Base-by-base conservation (phyloP, 2,329 filamentous ascomycete species). In the Domatiomyces globalis region DNA sequence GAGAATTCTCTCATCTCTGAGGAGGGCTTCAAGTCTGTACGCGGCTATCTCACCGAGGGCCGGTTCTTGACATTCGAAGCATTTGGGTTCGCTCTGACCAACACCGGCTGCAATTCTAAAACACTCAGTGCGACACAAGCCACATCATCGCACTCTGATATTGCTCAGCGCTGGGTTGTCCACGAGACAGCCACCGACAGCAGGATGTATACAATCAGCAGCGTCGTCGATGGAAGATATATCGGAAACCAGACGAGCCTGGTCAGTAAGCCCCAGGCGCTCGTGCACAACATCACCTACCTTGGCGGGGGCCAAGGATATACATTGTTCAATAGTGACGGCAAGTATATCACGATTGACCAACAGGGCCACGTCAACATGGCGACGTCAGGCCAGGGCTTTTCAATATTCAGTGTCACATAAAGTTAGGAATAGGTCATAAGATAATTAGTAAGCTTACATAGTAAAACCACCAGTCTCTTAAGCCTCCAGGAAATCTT, bases 21-120 rank as follows among this genome's bases (percentile, higher is more conserved):
- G 57, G 64, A 73, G 39, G 76, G 76, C 1, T 78, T 72, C 67
- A 79, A 79, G 62, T 58, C 68, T 29, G 67, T 75, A 27, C 65
- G 75, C 2, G 76, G 76, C 1, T 65, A 69, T 19, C 63, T 79
- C 22, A 78, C 74, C 4, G 76, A 79, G 59, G 76, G 76, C 9
- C 73, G 75, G 17, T 77, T 73, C 57, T 66, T 79, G 12, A 71
- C 73, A 4, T 73, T 78, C 50, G 74, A 76, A 58, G 62, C 65
- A 50, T 61, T 65, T 33, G 71, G 71, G n/a, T 64, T 60, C 17
- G 73, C 73, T 0, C 64, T 77, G 15, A 64, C 64, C 6, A 70
- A 69, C 49, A 51, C 60, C 3, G 61, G 62, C 42, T 56, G 46
- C 48, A 55, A 52, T 52, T 57, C 48, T n/a, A 47, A 33, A 19